Evolutionary conservation across 768 basidiomycete genomes (phyloP), one percentile per base, ranked within the genome.

Genomic region (Termitomyces sp.): DNA sequence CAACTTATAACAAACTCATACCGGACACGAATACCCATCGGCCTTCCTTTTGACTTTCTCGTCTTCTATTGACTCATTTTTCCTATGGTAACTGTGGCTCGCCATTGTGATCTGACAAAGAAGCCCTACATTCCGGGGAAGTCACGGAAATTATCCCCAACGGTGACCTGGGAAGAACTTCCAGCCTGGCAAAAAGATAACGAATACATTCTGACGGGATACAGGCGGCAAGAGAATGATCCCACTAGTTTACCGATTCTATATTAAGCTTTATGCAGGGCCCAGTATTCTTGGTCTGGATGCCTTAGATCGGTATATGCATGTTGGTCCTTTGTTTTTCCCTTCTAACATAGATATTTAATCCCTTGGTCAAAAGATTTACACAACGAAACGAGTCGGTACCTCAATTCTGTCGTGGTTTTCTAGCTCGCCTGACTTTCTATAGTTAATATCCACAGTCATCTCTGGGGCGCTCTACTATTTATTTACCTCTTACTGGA

Each of bases 401-500:
- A 32, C 50, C 52, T 14, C 32, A n/a, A 14, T 43, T 51, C 56
- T 56, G 58, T 32, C 10, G n/a, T n/a, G 23, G 13, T 66, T 60
- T 52, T 60, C 61, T 66, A 36, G 48, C 49, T 55, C 43, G 14
- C 40, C 53, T 35, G 55, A 56, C 36, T 50, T 48, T 57, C 63
- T 30, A 14, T 60, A 91, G 91, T 95, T 57, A 95, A 95, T 72
- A 92, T 95, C 49, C 89, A 93, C 71, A 88, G 81, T 60, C 93
- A 95, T 68, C 75, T 93, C 8, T 81, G 84, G 75, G 89, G 85
- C 30, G 84, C 87, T 35, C 67, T 82, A 4, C 66, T 90, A 28
- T 91, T 91, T 68, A 66, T 74, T 16, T 78, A 79, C 68, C 72
- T 89, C 55, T 74, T 88, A 38, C 66, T 68, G 43, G 83, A 82